Evolutionary conservation across 768 basidiomycete genomes (phyloP).

Genomic region (Mrakia gelida): DNA sequence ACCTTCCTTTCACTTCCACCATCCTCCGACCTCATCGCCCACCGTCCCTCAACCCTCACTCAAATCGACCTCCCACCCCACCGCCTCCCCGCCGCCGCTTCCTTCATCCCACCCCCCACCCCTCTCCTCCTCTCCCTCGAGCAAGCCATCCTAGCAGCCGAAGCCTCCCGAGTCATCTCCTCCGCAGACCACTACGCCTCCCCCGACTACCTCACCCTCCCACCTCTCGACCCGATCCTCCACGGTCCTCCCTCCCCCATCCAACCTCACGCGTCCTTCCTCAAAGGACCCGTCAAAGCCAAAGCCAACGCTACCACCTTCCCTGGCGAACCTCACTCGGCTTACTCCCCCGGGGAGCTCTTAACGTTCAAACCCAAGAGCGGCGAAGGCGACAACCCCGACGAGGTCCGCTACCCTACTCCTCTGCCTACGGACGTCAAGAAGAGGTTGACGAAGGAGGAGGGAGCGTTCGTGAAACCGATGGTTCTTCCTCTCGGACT

Average conservation of each 20-base stretch:
- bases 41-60: neutral
- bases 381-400: neutral
- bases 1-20: neutral
- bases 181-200: neutral
- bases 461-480: neutral
- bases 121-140: conserved; percentile 6
- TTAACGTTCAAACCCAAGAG: neutral
- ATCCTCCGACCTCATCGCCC: neutral
- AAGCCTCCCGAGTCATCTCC: neutral
- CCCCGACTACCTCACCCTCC: neutral
- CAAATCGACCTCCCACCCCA: neutral
- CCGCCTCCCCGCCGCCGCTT: neutral
- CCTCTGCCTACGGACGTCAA: neutral
- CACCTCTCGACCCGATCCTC: neutral
- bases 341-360: too few species aligned
- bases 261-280: neutral
- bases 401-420: neutral
- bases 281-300: too few species aligned
- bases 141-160: neutral
- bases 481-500: conserved; percentile 49
- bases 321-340: too few species aligned
- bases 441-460: neutral
- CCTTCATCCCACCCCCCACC: neutral
- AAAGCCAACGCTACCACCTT: too few species aligned
- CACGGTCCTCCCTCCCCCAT: neutral